Conservation (phyloP, 2,329 filamentous ascomycete genomes). For the Sclerotinia minor region DNA sequence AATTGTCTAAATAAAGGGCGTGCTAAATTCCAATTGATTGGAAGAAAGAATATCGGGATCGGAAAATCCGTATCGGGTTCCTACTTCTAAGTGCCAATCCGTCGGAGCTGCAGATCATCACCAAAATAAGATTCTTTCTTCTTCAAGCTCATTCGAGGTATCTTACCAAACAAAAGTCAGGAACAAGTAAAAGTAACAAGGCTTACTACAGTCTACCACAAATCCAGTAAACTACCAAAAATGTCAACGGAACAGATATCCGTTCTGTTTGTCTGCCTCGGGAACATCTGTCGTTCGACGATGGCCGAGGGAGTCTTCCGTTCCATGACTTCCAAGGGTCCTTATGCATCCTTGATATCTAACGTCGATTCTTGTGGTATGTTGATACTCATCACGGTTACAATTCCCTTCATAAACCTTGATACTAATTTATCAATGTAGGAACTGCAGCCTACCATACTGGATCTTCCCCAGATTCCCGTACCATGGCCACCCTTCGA, state of each 20-base stretch:
- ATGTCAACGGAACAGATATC: constrained; percentile 50
- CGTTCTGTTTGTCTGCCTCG: constrained; percentile 92
- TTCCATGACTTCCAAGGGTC: constrained; percentile 61
- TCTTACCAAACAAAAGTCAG: not conserved
- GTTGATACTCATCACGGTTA: not conserved
- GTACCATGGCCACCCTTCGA: constrained; percentile 78
- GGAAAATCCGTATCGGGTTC: constrained; percentile 3
- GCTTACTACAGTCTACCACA: not conserved
- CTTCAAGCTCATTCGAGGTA: not conserved
- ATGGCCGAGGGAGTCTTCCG: constrained; percentile 97
- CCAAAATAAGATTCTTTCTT: constrained; percentile 14
- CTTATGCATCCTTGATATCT: constrained; percentile 60
- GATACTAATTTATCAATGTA: constrained; percentile 1
- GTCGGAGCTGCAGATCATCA: constrained; percentile 9
- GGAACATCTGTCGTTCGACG: constrained; percentile 91
- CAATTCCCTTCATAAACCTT: not conserved
- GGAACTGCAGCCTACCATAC: constrained; percentile 74
- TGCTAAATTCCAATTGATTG: not conserved
- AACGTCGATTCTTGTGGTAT: constrained; percentile 84
- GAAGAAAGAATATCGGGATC: constrained; percentile 7
- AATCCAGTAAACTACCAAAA: not conserved
- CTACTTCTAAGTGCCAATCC: no score
- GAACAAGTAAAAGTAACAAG: not conserved
- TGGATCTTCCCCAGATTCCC: constrained; percentile 72
- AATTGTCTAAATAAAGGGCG: not conserved